These are phyloP conservation scores for Prunus persica DNA, from an alignment of 306 rosid species.

Conservation along the genomic window DNA sequence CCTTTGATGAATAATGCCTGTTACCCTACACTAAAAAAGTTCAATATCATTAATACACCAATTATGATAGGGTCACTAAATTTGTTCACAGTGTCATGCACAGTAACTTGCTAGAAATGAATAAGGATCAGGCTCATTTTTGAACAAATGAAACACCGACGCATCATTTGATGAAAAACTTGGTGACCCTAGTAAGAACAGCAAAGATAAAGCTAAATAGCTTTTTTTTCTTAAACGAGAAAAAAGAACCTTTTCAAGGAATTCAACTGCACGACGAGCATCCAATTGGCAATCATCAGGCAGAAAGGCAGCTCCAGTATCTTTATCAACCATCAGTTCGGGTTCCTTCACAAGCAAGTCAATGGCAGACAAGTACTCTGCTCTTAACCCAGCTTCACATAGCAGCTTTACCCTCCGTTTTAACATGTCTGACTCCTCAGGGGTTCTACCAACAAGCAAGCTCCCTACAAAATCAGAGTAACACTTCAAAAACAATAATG, in stretches of 20 bases:
- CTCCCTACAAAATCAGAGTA: constrained; percentile 52
- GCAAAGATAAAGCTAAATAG: background rate
- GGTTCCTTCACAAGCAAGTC: constrained; percentile 74
- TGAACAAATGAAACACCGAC: background rate
- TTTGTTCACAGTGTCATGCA: background rate
- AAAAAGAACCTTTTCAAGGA: constrained; percentile 57
- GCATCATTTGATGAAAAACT: no score
- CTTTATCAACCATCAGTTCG: constrained; percentile 51
- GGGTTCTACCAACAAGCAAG: constrained; percentile 64
- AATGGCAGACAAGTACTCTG: constrained; percentile 54
- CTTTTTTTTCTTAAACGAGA: background rate
- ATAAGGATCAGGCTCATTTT: background rate
- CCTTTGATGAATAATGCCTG: constrained; percentile 48
- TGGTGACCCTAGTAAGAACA: background rate
- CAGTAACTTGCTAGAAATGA: background rate
- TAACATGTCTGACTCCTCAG: constrained; percentile 51
- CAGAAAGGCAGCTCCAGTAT: constrained; percentile 67
- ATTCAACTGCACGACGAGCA: constrained; percentile 59
- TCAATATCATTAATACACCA: constrained; percentile 2
- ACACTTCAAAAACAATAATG: background rate
- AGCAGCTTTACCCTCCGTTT: constrained; percentile 57
- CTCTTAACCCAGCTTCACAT: constrained; percentile 62
- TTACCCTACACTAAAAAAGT: constrained; percentile 44
- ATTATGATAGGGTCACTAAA: background rate
- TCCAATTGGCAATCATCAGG: constrained; percentile 87